Percentiles rank a stretch among this genome's conserved stretches.
Evolutionary conservation across 139 green algal genomes (phyloP).

Genomic region (Chlamydomonas sphaeroides): DNA sequence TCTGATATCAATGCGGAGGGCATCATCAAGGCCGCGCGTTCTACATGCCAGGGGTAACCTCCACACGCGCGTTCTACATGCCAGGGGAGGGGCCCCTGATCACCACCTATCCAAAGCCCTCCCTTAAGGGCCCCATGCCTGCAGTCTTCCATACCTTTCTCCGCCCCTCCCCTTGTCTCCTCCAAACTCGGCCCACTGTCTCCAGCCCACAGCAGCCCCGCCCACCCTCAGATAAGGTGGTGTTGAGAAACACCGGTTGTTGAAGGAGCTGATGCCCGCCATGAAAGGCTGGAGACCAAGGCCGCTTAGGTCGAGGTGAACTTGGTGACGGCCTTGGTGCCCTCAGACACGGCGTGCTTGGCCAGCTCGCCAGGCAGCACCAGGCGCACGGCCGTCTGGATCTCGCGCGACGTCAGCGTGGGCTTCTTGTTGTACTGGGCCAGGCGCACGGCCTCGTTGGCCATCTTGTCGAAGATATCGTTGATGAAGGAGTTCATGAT

Average conservation of each 20-base stretch:
- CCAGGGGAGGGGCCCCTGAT: too few species aligned
- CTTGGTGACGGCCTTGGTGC: slow-evolving; percentile 95
- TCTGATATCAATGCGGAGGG: too few species aligned
- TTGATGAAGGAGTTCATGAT: slow-evolving; percentile 92
- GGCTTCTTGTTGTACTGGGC: slow-evolving; percentile 61
- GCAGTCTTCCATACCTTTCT: too few species aligned
- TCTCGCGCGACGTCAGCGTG: slow-evolving; percentile 60
- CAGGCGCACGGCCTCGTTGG: slow-evolving; percentile 77
- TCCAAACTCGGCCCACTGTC: too few species aligned
- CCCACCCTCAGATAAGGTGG: too few species aligned
- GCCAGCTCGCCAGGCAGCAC: slow-evolving; percentile 86
- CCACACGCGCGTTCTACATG: too few species aligned
- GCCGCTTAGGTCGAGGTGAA: slow-evolving; percentile 79
- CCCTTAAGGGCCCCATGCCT: too few species aligned
- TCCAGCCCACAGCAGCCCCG: too few species aligned
- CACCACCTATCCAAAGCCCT: too few species aligned
- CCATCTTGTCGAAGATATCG: slow-evolving; percentile 91
- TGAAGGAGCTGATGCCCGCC: background rate
- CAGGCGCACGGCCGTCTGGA: slow-evolving; percentile 87
- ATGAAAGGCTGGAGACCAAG: background rate
- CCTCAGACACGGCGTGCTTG: slow-evolving; percentile 85
- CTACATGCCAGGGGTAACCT: too few species aligned
- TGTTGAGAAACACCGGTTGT: slow-evolving; percentile 46
- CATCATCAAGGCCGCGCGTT: too few species aligned
- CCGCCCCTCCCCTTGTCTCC: too few species aligned